Conservation (phyloP, 1,284 basidiomycete species). For the Coniferiporia sulphurascens region DNA sequence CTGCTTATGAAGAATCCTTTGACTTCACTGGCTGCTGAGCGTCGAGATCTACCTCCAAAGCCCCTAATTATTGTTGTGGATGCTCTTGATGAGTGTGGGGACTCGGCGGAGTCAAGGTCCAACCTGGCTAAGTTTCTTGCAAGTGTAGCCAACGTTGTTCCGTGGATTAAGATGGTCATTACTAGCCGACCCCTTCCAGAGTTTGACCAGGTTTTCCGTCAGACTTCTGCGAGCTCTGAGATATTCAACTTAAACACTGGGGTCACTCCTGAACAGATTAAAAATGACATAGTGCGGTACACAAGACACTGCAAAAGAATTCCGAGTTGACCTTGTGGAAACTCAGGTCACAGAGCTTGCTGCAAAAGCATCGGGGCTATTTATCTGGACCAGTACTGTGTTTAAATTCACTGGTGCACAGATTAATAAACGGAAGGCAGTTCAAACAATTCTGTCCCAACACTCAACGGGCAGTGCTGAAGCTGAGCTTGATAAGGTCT, state of each 20-base stretch:
- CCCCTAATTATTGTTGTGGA: constrained; percentile 12
- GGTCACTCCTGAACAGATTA: too few species aligned
- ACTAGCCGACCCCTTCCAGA: constrained; percentile 9
- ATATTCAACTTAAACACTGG: too few species aligned
- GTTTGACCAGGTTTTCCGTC: neutral
- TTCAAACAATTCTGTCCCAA: neutral
- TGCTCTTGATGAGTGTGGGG: constrained; percentile 16
- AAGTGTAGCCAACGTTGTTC: neutral
- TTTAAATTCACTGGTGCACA: constrained; percentile 23
- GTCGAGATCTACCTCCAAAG: neutral
- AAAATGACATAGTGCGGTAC: constrained; percentile 16
- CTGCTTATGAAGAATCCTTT: too few species aligned
- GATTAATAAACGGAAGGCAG: too few species aligned
- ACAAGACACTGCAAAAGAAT: too few species aligned
- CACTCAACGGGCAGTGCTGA: neutral
- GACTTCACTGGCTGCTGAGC: too few species aligned
- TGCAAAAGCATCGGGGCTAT: constrained; percentile 25
- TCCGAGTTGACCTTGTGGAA: too few species aligned
- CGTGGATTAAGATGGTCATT: constrained; percentile 10
- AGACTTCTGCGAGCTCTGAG: too few species aligned
- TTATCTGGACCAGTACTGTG: constrained; percentile 28
- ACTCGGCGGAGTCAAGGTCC: neutral
- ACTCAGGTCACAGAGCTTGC: too few species aligned
- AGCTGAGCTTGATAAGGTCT: neutral
- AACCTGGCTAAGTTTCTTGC: neutral